Evolutionary conservation across 2,329 filamentous ascomycete species (phyloP).

Genomic region (Fusarium chuoi): DNA sequence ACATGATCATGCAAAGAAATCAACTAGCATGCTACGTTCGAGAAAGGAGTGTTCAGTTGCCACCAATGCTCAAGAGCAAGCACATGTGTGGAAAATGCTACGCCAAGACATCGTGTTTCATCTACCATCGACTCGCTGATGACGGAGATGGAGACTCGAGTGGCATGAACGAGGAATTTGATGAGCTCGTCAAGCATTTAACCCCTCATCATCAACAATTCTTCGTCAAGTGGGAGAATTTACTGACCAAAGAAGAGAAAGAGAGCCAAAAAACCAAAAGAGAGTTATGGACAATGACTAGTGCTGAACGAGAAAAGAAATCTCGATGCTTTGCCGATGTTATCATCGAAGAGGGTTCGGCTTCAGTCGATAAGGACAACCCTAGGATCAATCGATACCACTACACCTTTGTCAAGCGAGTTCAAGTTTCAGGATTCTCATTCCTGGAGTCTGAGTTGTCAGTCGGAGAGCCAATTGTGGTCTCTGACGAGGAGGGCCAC

Average conservation of each 20-base stretch:
- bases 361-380: slow-evolving; percentile 73
- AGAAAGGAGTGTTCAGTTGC: slow-evolving; percentile 80
- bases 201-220: slow-evolving; percentile 80
- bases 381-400: slow-evolving; percentile 91
- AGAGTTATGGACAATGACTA: slow-evolving; percentile 97
- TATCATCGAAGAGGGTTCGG: slow-evolving; percentile 81
- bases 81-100: slow-evolving; percentile 89
- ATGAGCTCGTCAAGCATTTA: slow-evolving; percentile 82
- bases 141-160: slow-evolving; percentile 83
- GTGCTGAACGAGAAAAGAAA: slow-evolving; percentile 84
- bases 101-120: slow-evolving; percentile 88
- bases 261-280: slow-evolving; percentile 87
- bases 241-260: slow-evolving; percentile 94
- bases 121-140: slow-evolving; percentile 92
- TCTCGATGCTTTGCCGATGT: slow-evolving; percentile 92
- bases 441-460: slow-evolving; percentile 91
- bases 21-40: slow-evolving; percentile 86
- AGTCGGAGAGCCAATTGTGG: slow-evolving; percentile 91
- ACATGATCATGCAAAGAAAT: slow-evolving; percentile 98
- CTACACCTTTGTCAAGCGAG: slow-evolving; percentile 84
- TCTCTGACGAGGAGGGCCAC: slow-evolving; percentile 94
- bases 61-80: slow-evolving; percentile 85
- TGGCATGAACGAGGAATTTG: slow-evolving; percentile 83
- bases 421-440: slow-evolving; percentile 71
- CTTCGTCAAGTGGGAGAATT: slow-evolving; percentile 92